Base-by-base conservation (phyloP, 192 early-diverging fungal species). In the Coemansia aciculifera region DNA sequence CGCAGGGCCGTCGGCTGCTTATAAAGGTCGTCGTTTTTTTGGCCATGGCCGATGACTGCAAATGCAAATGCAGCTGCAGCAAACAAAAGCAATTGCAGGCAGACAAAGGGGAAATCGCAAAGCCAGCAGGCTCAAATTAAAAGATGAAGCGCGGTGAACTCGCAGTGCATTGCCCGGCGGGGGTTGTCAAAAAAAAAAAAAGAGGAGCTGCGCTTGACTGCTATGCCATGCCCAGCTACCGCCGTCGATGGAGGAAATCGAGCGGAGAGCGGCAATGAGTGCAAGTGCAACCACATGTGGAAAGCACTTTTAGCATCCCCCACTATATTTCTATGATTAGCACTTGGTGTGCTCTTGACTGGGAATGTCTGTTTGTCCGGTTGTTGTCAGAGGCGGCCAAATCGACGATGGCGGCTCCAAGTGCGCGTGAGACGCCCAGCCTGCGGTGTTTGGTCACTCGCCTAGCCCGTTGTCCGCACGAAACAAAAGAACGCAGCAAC, bases 121-220 rank as follows among this genome's bases (percentile, higher is more conserved):
- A 29, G 54, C 54, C 54, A 56, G 54, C 54, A 56, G 54, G 54
- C 54, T 32, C 54, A 56, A 56, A 56, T 56, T 56, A 56, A 56
- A 56, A 34, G 29, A 57, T 29, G 54, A 57, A 32, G 54, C 15
- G 54, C 54, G 27, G 54, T 57, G 54, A 57, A 57, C 54, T 57
- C 29, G 54, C 54, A 57, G 54, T 32, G 54, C 54, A 57, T 57
- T 17, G 54, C 29, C 54, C 29, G 29, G 13, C 54, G 54, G 17
- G 54, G 54, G 27, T 31, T 57, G 54, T 57, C 54, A 34, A 57
- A 57, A 27, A 27, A 57, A 27, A 27, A 57, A 57, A 57, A 7
- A 3, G 11, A 11, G 5, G 12, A 54, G 24, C 5, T 34, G 12
- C 15, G 31, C 54, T 57, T 31, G 27, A 31, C 29, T 57, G 31